Percentiles rank a stretch among this genome's conserved stretches.
Conservation (phyloP, 768 basidiomycete genomes). For the Gymnopilus junonius region DNA sequence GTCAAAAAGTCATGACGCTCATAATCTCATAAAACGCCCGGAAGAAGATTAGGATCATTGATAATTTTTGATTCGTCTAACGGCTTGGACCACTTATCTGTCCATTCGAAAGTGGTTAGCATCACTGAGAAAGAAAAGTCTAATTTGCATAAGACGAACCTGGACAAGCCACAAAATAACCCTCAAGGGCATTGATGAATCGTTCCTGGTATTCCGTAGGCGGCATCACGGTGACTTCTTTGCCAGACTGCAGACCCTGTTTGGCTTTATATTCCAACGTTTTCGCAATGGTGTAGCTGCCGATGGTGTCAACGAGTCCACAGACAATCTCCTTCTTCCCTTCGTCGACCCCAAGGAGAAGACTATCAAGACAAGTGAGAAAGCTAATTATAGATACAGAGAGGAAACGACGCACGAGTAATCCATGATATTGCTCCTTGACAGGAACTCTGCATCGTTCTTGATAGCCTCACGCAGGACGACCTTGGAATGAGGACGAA, state of each 20-base stretch:
- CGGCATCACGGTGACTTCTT: conserved; percentile 81
- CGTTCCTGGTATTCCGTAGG: conserved; percentile 81
- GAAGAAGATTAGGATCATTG: conserved; percentile 42
- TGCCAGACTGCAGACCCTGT: conserved; percentile 65
- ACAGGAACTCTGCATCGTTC: conserved; percentile 74
- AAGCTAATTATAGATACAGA: background rate
- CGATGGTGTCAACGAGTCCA: conserved; percentile 86
- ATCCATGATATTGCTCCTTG: conserved; percentile 83
- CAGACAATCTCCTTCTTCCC: conserved; percentile 70
- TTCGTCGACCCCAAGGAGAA: conserved; percentile 76
- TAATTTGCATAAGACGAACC: conserved; percentile 41
- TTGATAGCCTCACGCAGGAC: conserved; percentile 70
- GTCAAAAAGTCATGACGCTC: background rate
- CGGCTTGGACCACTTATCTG: conserved; percentile 57
- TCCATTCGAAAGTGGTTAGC: background rate
- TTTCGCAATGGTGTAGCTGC: conserved; percentile 86
- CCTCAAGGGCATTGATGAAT: conserved; percentile 71
- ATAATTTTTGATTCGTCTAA: conserved; percentile 41
- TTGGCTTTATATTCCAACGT: conserved; percentile 88
- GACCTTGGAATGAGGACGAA: conserved; percentile 76
- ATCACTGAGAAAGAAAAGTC: background rate
- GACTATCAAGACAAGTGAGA: conserved; percentile 36
- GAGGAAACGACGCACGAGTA: conserved; percentile 65
- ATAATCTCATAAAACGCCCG: conserved; percentile 42
- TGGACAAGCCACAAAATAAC: conserved; percentile 80